Percentiles rank a stretch among this genome's conserved stretches.
Conservation (phyloP, 1,139 yeast species). For the Kodamaea ohmeri region DNA sequence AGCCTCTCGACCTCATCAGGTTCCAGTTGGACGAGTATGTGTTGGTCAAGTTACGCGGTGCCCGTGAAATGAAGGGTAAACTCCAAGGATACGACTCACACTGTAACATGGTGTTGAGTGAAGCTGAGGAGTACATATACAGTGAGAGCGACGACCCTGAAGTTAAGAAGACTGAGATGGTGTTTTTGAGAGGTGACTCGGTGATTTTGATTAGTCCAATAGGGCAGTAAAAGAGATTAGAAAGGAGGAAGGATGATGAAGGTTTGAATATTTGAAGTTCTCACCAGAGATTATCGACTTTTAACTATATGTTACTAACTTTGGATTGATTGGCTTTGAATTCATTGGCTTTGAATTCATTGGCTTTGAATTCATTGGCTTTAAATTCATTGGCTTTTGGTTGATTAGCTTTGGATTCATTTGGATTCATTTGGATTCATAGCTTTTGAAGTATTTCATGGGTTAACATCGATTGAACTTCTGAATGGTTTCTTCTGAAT, state of each 20-base stretch:
- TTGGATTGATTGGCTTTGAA: too few relatives aligned
- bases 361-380: too few relatives aligned
- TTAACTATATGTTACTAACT: too few relatives aligned
- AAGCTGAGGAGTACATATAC: slow-evolving; percentile 82
- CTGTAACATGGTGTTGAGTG: slow-evolving; percentile 93
- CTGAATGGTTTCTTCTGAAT: too few relatives aligned
- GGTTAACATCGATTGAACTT: too few relatives aligned
- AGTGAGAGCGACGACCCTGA: slow-evolving; percentile 48
- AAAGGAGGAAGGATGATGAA: not conserved
- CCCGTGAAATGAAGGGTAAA: slow-evolving; percentile 86
- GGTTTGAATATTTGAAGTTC: too few relatives aligned
- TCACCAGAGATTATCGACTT: too few relatives aligned
- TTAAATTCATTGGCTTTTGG: too few relatives aligned
- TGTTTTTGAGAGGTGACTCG: slow-evolving; percentile 94
- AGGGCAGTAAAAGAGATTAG: slow-evolving; percentile 2
- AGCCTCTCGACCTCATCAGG: slow-evolving; percentile 85
- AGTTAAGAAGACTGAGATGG: slow-evolving; percentile 74
- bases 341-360: too few relatives aligned
- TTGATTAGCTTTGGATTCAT: too few relatives aligned
- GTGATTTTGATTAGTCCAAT: slow-evolving; percentile 72
- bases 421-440: too few relatives aligned
- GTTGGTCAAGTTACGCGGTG: slow-evolving; percentile 91
- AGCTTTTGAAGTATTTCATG: too few relatives aligned
- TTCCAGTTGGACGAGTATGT: slow-evolving; percentile 85
- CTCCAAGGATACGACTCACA: slow-evolving; percentile 96